Conservation (phyloP, 1,284 basidiomycete species). For the Sphagnurus paluster region DNA sequence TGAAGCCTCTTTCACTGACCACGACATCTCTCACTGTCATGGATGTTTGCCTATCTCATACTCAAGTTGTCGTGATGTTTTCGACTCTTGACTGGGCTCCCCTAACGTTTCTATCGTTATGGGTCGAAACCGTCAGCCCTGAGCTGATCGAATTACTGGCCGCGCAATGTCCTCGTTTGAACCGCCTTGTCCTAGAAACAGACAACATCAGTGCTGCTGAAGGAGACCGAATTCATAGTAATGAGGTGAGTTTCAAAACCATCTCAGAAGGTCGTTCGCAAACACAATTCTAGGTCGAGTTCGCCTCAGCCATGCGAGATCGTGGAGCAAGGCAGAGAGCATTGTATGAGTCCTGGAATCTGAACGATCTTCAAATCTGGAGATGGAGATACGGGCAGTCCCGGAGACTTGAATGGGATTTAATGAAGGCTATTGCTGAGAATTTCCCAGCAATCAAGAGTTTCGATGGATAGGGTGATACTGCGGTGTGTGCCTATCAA, state of each 20-base stretch:
- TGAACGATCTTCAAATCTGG: slow-evolving; percentile 8
- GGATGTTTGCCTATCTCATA: not conserved
- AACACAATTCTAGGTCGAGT: not conserved
- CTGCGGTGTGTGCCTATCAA: no score
- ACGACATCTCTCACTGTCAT: slow-evolving; percentile 5
- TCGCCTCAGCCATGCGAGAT: not conserved
- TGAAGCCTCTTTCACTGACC: not conserved
- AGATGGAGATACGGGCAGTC: slow-evolving; percentile 4
- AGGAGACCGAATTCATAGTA: not conserved
- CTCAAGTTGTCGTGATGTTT: not conserved
- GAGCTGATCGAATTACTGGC: slow-evolving; percentile 24
- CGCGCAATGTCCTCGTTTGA: slow-evolving; percentile 19
- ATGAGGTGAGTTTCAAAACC: not conserved
- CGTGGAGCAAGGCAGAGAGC: not conserved
- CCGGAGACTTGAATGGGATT: not conserved
- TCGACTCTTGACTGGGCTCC: not conserved
- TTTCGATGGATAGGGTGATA: not conserved
- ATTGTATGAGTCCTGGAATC: slow-evolving; percentile 6
- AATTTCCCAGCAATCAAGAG: not conserved
- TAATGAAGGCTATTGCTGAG: slow-evolving; percentile 5
- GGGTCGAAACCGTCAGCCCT: slow-evolving; percentile 18
- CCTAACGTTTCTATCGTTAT: slow-evolving; percentile 21
- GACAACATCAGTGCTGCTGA: slow-evolving; percentile 11
- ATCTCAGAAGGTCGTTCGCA: not conserved
- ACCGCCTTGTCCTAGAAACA: slow-evolving; percentile 20